Base-by-base conservation (phyloP, 2,329 filamentous ascomycete genomes). In the Hypocrella siamensis region DNA sequence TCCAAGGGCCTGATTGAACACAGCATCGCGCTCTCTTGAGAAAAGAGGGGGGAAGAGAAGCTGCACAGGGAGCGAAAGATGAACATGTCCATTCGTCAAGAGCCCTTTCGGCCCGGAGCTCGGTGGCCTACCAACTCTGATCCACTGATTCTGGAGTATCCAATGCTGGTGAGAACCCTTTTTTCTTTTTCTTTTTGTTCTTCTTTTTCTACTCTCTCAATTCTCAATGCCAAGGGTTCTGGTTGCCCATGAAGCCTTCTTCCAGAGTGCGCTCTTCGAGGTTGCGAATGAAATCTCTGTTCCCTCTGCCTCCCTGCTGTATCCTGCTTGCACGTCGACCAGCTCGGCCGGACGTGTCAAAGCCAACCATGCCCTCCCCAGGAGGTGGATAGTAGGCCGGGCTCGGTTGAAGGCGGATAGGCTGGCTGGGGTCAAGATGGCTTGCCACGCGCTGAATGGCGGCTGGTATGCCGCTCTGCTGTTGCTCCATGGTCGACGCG, bases 341-440 rank as follows among this genome's bases (percentile, higher is more conserved):
- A 19, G 79, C 55, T 59, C 70, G 53, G 34, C 60, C 52, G 29
- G 64, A 48, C 17, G 72, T 62, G 36, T 68, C 68, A 38, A 81
- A 71, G 7, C 65, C 58, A 15, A 73, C 67, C 45, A 83, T 75
- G 8, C 84, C 82, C 41, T 96, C 88, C 6, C 80, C 75, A 2
- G 88, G 82, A 15, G 90, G 90, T 9, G 90, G 90, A 46, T 96
- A 98, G 56, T 98, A 98, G 2, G 90, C 90, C 5, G 90, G 90
- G 44, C 85, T 94, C 3, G 90, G 90, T 51, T 98, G 90, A 35
- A 96, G 58, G 31, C 90, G 74, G 46, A 98, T 96, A 0, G 90
- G 90, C 37, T 86, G 82, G 45, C 75, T 96, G 2, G 90, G 90
- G 48, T 98, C 90, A 28, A 98, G 70, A 54, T 96, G 88, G 51